phyloP scores from a whole-genome alignment of 345 rosid genomes.

The Populus pruinosa region DNA sequence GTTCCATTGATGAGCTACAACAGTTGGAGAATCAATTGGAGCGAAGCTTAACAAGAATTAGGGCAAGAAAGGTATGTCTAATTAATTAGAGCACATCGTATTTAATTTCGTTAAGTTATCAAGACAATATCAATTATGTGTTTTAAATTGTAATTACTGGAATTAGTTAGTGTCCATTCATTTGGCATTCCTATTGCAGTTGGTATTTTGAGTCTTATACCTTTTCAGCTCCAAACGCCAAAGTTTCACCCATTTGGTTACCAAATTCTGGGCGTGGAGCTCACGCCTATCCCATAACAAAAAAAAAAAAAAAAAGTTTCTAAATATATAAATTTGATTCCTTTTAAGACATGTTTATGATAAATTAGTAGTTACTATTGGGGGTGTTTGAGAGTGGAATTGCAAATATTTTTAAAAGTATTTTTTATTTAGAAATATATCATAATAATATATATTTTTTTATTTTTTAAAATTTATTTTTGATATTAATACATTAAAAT shows the following conservation, averaged over 20 bases:
- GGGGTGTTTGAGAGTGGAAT: too few species aligned
- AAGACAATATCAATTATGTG: not conserved
- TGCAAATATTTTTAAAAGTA: fast-evolving
- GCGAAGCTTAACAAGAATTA: slow-evolving; percentile 61
- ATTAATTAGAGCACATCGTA: not conserved
- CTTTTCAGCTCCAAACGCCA: not conserved
- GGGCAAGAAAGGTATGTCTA: slow-evolving; percentile 70
- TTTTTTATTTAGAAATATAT: fast-evolving
- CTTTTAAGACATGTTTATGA: too few species aligned
- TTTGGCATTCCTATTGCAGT: not conserved
- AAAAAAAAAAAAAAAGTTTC: too few species aligned
- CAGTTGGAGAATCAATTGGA: slow-evolving; percentile 73
- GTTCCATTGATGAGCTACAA: slow-evolving; percentile 64
- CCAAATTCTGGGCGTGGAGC: not conserved
- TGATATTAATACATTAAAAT: fast-evolving
- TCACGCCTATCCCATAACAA: too few species aligned
- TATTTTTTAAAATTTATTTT: too few species aligned
- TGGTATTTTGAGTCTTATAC: not conserved
- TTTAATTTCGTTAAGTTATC: not conserved
- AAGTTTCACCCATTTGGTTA: not conserved
- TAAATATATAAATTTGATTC: too few species aligned
- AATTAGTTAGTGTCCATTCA: not conserved
- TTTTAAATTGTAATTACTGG: not conserved
- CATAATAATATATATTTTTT: too few species aligned
- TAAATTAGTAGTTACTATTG: too few species aligned